A percentile compares a stretch with the other conserved stretches of the same genome.
Conservation (phyloP, 2,329 filamentous ascomycete genomes). For the Colletotrichum tamarilloi region DNA sequence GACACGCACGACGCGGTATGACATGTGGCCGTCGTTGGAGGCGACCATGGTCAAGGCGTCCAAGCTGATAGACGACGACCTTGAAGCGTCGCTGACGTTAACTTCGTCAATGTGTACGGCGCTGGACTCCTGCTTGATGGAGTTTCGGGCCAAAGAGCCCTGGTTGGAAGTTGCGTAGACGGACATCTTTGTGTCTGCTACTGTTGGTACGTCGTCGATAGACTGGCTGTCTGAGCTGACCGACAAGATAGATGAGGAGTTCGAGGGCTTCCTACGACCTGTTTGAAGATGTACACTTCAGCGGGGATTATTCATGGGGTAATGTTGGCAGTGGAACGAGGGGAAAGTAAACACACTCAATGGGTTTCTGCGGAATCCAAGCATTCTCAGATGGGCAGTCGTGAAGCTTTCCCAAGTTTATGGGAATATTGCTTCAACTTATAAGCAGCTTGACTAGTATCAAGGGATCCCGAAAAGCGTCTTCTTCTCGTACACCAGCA, state of each 20-base stretch:
- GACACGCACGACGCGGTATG: not conserved
- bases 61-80: slow-evolving; percentile 11
- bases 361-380: slow-evolving; percentile 34
- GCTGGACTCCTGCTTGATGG: slow-evolving; percentile 11
- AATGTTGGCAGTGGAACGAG: not conserved
- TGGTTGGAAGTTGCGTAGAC: slow-evolving; percentile 5
- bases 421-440: not conserved
- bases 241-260: slow-evolving; percentile 22
- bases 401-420: not conserved
- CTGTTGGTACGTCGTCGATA: slow-evolving; percentile 2
- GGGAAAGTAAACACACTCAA: slow-evolving; percentile 14
- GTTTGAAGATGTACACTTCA: not conserved
- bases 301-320: not conserved
- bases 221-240: slow-evolving; percentile 5
- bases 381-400: slow-evolving; percentile 14
- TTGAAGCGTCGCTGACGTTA: slow-evolving; percentile 16
- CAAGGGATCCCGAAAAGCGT: too few species aligned
- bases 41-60: slow-evolving; percentile 9
- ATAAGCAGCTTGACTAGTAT: not conserved
- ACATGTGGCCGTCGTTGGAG: not conserved
- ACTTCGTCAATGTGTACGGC: not conserved
- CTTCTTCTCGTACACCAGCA: not conserved
- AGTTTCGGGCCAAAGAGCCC: slow-evolving; percentile 3
- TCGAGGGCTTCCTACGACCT: slow-evolving; percentile 31
- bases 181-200: slow-evolving; percentile 13